Evolutionary conservation across 1,284 basidiomycete species (phyloP).

Genomic region (Cutaneotrichosporon sp.): DNA sequence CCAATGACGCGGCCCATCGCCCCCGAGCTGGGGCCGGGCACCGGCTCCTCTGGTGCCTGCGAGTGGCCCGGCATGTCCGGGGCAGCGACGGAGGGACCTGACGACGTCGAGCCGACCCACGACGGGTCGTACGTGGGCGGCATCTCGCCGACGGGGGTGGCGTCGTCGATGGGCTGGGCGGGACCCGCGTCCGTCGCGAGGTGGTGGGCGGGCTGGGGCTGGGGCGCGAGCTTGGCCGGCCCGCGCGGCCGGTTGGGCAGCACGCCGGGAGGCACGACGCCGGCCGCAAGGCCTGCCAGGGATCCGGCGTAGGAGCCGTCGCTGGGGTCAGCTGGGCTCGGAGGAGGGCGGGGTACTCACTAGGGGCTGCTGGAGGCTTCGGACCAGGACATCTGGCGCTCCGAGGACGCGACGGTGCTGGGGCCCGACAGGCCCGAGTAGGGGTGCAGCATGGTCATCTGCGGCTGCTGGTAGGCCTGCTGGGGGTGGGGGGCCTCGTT

Average conservation of each 20-base stretch:
- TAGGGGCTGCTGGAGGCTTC: neutral
- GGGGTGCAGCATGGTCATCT: neutral
- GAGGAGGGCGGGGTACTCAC: neutral
- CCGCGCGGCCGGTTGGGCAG: too few species aligned
- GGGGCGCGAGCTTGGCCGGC: neutral
- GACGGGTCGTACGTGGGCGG: conserved; percentile 2
- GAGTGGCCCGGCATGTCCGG: neutral
- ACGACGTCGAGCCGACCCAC: neutral
- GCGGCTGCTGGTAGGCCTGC: too few species aligned
- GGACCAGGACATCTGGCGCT: neutral
- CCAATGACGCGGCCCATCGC: neutral
- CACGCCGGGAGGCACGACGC: neutral
- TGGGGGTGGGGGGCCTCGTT: too few species aligned
- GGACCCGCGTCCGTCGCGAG: conserved; percentile 3
- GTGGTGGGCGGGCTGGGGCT: neutral
- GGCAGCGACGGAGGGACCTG: too few species aligned
- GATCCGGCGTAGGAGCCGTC: neutral
- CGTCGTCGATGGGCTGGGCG: neutral
- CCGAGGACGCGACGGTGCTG: neutral
- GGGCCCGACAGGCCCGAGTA: neutral
- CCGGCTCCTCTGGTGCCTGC: neutral
- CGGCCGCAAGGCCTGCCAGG: neutral
- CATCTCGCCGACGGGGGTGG: neutral
- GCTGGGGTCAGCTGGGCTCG: neutral
- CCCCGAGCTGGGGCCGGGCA: too few species aligned